These are phyloP conservation scores for Priceomyces fermenticarens DNA, from an alignment of 805 yeast species.

Conservation along the genomic window DNA sequence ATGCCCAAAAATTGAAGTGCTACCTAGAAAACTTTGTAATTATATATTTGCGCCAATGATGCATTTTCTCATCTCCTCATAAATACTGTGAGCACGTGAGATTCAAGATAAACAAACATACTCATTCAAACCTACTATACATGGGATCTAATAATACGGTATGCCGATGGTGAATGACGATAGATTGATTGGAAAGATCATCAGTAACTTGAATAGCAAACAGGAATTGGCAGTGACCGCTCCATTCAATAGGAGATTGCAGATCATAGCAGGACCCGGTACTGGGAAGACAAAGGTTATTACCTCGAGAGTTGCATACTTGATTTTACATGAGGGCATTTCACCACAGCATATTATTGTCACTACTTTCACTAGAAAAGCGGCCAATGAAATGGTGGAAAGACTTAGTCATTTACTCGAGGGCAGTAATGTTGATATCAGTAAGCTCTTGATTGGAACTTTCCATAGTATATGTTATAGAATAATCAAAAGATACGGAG, in stretches of 20 bases:
- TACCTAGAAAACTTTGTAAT: too few species aligned
- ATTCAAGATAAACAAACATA: too few species aligned
- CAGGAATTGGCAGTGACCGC: slow-evolving; percentile 46
- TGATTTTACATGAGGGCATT: slow-evolving; percentile 50
- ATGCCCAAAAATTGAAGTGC: too few species aligned
- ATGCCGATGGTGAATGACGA: too few species aligned
- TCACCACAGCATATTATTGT: slow-evolving; percentile 68
- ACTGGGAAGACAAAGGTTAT: slow-evolving; percentile 82
- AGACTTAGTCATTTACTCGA: slow-evolving; percentile 45
- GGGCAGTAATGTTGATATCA: slow-evolving; percentile 32
- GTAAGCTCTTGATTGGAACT: slow-evolving; percentile 71
- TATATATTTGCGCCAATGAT: too few species aligned
- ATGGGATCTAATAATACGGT: too few species aligned
- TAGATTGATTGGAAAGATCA: neutral
- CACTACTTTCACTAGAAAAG: slow-evolving; percentile 91
- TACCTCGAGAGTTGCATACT: slow-evolving; percentile 72
- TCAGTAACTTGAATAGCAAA: slow-evolving; percentile 30
- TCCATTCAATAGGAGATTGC: slow-evolving; percentile 36
- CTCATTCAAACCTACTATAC: too few species aligned
- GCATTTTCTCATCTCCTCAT: too few species aligned
- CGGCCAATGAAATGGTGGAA: slow-evolving; percentile 80
- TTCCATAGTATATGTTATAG: slow-evolving; percentile 81
- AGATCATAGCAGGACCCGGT: slow-evolving; percentile 61
- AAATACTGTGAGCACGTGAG: too few species aligned
- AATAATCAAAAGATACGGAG: slow-evolving; percentile 56